Evolutionary conservation across 108 stramenopile species (phyloP), one percentile per base, ranked within the genome.

Genomic region (Bacterosira constricta): DNA sequence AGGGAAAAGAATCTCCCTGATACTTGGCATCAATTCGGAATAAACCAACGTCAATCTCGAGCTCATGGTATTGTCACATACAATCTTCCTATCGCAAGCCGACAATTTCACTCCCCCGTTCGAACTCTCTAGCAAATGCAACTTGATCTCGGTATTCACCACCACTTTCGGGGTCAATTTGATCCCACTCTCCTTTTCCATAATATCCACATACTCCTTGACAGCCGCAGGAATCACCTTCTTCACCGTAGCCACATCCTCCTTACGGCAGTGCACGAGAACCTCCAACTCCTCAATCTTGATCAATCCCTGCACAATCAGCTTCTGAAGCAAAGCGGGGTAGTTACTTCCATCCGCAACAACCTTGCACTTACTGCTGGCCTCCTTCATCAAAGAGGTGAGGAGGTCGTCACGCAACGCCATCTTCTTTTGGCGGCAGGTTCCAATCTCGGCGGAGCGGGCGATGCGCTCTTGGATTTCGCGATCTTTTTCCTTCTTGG

Each of bases 381-480:
- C 92, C 67, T 88, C 89, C 17, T 65, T 69, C 56, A 96, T 53
- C 23, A 97, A 77, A 27, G 77, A 86, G 17, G 88, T 70, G 53
- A 99, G 88, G 56, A 99, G 83, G 7, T 90, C 88, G 71, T 99
- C 99, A 63, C 99, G 90, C 35, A 96, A 66, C 50, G 87, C 85
- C 99, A 99, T 99, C 85, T 98, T 99, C 89, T 96, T 94, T 75
- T 97, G 94, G 59, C 97, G 96, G 77, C 96, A 95, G 74, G 89
- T 83, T 29, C 97, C 97, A 71, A 99, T 85, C 71, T 96, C 97
- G 42, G 95, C 85, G 26, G 97, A 97, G 17, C 95, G 92, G 45
- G 88, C 75, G 69, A 97, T 99, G 57, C 96, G 94, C 45, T 96
- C 95, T 73, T 95, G 89, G 77, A 96, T 79, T 73, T 96, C 92